Percentiles rank a stretch among this genome's conserved stretches.
phyloP scores from a whole-genome alignment of 1,284 basidiomycete species.

The Tylopilus orsonianus region DNA sequence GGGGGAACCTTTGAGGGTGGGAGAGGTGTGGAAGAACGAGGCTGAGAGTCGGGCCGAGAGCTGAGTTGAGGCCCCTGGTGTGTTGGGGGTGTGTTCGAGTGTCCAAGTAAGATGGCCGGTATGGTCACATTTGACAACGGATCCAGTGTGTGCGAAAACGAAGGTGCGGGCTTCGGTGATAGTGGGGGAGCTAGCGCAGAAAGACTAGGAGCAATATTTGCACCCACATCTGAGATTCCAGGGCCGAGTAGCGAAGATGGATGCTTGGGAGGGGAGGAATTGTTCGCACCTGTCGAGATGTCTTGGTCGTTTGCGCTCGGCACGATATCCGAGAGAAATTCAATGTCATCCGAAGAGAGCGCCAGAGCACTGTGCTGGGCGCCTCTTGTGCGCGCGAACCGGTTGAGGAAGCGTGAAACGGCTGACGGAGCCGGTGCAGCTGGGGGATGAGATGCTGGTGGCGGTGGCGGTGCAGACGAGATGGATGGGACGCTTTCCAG shows the following conservation, averaged over 20 bases:
- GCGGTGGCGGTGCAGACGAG: conserved; percentile 9
- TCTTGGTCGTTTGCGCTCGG: conserved; percentile 51
- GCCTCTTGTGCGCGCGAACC: conserved; percentile 56
- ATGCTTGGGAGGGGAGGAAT: conserved; percentile 38
- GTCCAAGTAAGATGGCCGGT: background rate
- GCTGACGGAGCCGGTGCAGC: conserved; percentile 47
- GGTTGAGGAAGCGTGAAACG: conserved; percentile 68
- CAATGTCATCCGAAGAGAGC: conserved; percentile 68
- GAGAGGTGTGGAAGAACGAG: conserved; percentile 13
- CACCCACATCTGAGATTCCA: conserved; percentile 3
- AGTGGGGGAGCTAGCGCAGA: conserved; percentile 19
- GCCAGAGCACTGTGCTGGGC: conserved; percentile 52
- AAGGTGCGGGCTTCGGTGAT: conserved; percentile 12
- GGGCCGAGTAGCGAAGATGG: conserved; percentile 15
- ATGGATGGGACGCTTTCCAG: conserved; percentile 29
- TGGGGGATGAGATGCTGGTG: conserved; percentile 15
- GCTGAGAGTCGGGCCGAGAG: conserved; percentile 8
- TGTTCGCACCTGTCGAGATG: conserved; percentile 41
- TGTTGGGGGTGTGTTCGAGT: background rate
- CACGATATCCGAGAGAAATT: conserved; percentile 73
- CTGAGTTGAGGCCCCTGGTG: conserved; percentile 4
- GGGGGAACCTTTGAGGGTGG: conserved; percentile 14
- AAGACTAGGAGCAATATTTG: conserved; percentile 5
- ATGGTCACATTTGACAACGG: conserved; percentile 1
- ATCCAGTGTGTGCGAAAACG: conserved; percentile 8